phyloP scores from a whole-genome alignment of 1,284 basidiomycete genomes.

The Cutaneotrichosporon spelunceum region DNA sequence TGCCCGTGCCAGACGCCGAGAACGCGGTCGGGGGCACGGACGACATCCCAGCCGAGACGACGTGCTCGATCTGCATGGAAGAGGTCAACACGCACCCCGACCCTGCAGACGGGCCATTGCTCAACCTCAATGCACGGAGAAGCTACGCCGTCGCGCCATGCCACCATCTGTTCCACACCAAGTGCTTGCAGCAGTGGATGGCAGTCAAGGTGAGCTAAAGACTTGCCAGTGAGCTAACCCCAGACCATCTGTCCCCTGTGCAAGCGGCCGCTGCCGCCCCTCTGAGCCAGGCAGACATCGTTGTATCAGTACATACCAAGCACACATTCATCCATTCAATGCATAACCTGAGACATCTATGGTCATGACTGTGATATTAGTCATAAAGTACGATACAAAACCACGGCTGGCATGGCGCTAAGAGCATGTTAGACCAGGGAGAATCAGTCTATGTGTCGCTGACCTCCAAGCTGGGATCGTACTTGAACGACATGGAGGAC shows the following conservation, averaged over 20 bases:
- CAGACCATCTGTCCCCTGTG: constrained; percentile 87
- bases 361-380: background rate
- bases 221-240: background rate
- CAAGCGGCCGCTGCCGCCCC: constrained; percentile 70
- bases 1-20: constrained; percentile 69
- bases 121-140: constrained; percentile 56
- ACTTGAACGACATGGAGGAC: constrained; percentile 32
- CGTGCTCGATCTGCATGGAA: constrained; percentile 90
- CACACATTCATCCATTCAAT: constrained; percentile 8
- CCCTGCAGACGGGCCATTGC: constrained; percentile 35
- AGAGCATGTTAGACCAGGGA: no score
- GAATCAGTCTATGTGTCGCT: background rate
- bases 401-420: no score
- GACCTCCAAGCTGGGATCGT: constrained; percentile 32
- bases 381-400: background rate
- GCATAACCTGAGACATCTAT: background rate
- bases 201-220: constrained; percentile 68
- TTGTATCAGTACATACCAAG: constrained; percentile 6
- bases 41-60: constrained; percentile 53
- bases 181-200: constrained; percentile 79
- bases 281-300: constrained; percentile 51
- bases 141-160: constrained; percentile 82
- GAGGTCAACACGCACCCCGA: constrained; percentile 62
- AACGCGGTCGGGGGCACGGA: constrained; percentile 51
- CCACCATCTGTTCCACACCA: constrained; percentile 83